Base-by-base conservation (phyloP, 73 alveolate genomes). In the Stentor coeruleus region DNA sequence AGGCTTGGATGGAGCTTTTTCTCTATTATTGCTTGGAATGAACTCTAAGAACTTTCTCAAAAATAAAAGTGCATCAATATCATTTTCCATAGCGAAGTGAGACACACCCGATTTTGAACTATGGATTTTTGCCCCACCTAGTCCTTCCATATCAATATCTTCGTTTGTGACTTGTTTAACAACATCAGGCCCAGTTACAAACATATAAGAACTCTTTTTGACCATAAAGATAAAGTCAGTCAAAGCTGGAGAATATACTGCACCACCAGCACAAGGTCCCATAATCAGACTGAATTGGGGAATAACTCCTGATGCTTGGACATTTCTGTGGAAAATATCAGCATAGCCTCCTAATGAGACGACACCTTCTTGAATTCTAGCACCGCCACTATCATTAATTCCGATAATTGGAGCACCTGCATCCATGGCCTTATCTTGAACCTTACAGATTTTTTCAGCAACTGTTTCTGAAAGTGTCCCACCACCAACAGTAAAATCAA, bases 231-330 rank as follows among this genome's bases (percentile, higher is more conserved):
- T 66, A 83, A 88, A 88, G 85, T 88, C 94, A 40, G 94, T 88
- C 59, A 88, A 57, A 15, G 94, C 94, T 35, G 94, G 94, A 0
- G 91, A 85, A 76, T 88, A 88, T 30, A 88, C 94, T 59, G 94
- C 91, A 74, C 94, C 94, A 60, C 94, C 94, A 73, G 94, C 94
- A 39, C 94, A 88, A 3, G 94, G 94, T 49, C 94, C 94, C 91
- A n/a, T 88, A 58, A 88, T 85, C 38, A 88, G 85, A 2, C 91
- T 85, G 39, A 88, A 81, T 82, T 88, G 87, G 74, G 94, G 94
- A 74, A 88, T 77, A 55, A 88, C 94, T 73, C 94, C 94, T 33
- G 94, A 88, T 3, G 91, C 57, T 36, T 88, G 91, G 57, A 88
- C 94, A 57, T 89, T 89, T 42, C 90, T 80, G 55, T 89, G 58